Percentiles rank a stretch among this genome's conserved stretches.
Evolutionary conservation across 2,329 filamentous ascomycete species (phyloP).

Genomic region (Cladosporium halotolerans): DNA sequence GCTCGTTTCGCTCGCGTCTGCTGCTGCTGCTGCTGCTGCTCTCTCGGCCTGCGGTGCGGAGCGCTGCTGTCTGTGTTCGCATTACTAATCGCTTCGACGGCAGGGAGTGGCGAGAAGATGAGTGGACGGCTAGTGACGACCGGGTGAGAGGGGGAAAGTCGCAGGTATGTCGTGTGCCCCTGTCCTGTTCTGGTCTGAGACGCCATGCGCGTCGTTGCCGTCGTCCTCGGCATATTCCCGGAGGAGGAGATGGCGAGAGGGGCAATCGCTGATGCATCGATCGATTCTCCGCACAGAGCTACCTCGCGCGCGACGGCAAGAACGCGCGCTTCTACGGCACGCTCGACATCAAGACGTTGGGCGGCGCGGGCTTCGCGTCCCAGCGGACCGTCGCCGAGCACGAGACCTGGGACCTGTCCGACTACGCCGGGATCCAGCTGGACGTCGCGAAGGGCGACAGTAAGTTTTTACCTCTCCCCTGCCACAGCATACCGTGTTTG

Average conservation of each 20-base stretch:
- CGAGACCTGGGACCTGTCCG: slow-evolving; percentile 56
- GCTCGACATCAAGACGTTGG: slow-evolving; percentile 67
- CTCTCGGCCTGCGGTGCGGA: no score
- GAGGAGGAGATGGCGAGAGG: no score
- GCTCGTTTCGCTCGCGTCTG: no score
- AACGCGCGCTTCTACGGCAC: slow-evolving; percentile 57
- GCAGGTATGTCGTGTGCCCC: slow-evolving; percentile 31
- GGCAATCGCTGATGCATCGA: background rate
- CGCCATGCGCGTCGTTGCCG: no score
- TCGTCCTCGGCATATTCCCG: background rate
- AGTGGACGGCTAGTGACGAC: slow-evolving; percentile 69
- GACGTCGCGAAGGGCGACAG: slow-evolving; percentile 49
- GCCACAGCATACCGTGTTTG: no score
- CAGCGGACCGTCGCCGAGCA: slow-evolving; percentile 59
- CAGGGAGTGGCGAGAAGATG: slow-evolving; percentile 52
- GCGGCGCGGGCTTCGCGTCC: slow-evolving; percentile 75
- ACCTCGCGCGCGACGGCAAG: slow-evolving; percentile 35
- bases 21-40: no score
- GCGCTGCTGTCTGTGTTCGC: background rate
- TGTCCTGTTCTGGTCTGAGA: no score
- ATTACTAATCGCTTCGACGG: slow-evolving; percentile 2
- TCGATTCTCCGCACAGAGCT: slow-evolving; percentile 35
- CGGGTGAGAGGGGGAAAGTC: slow-evolving; percentile 70
- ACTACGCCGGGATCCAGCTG: slow-evolving; percentile 56
- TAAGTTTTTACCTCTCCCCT: slow-evolving; percentile 15